Evolutionary conservation across 345 rosid species (phyloP).

Genomic region (Heritiera littoralis): DNA sequence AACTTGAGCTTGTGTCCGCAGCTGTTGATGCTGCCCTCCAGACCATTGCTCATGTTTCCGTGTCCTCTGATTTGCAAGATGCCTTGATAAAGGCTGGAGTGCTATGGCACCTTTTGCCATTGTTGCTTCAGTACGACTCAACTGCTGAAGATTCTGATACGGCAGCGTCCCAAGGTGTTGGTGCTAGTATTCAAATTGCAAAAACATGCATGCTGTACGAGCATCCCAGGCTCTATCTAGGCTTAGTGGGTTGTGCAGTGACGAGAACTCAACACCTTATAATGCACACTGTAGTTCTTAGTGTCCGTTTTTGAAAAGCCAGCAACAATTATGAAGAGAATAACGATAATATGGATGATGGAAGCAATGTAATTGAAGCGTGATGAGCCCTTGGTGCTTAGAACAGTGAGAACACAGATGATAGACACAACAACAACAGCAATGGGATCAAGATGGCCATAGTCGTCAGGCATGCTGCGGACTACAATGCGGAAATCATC

Average conservation of each 20-base stretch:
- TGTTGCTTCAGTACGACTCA: constrained; percentile 96
- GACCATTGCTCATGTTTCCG: constrained; percentile 81
- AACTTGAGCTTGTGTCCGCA: constrained; percentile 87
- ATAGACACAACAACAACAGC: too few relatives aligned
- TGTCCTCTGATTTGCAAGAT: constrained; percentile 80
- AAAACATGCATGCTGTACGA: constrained; percentile 86
- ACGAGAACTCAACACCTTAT: constrained; percentile 64
- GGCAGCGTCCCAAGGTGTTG: constrained; percentile 84
- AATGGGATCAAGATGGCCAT: too few relatives aligned
- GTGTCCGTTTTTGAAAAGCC: constrained; percentile 62
- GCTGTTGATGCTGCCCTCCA: constrained; percentile 94
- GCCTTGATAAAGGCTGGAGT: constrained; percentile 88
- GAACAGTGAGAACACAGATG: too few relatives aligned
- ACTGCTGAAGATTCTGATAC: constrained; percentile 89
- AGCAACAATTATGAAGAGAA: constrained; percentile 67
- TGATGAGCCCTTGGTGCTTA: constrained; percentile 81
- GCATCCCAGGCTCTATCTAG: constrained; percentile 90
- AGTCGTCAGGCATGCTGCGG: too few relatives aligned
- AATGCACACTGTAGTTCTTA: constrained; percentile 62
- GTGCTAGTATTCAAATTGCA: constrained; percentile 96
- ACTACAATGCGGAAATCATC: too few relatives aligned
- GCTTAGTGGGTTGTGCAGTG: constrained; percentile 79
- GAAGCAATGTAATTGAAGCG: constrained; percentile 73
- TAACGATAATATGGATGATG: constrained; percentile 57
- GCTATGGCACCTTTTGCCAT: constrained; percentile 89